Conservation (phyloP, 176 grass and related monocot species). For the Tillandsia leiboldiana region DNA sequence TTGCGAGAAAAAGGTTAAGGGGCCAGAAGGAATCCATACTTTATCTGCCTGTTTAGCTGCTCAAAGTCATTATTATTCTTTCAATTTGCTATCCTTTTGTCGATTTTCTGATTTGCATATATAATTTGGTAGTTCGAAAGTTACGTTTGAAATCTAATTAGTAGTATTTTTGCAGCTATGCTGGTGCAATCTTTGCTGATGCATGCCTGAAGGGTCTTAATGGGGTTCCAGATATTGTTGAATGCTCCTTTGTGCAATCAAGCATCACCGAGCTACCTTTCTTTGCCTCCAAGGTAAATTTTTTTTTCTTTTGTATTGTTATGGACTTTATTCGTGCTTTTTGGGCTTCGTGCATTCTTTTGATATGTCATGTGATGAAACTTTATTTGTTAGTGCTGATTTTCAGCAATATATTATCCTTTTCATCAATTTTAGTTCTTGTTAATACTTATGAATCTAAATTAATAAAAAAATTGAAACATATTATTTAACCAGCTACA, state of each 20-base stretch:
- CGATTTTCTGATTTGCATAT: too few species aligned
- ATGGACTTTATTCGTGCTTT: too few species aligned
- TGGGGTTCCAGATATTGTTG: constrained; percentile 70
- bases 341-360: too few species aligned
- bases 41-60: too few species aligned
- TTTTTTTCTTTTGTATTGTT: not conserved
- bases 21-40: too few species aligned
- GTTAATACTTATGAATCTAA: not conserved
- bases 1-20: too few species aligned
- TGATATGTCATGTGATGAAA: not conserved
- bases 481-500: too few species aligned
- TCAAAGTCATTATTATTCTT: too few species aligned
- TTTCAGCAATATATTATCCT: not conserved
- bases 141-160: too few species aligned
- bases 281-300: constrained; percentile 87
- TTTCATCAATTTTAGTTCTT: not conserved
- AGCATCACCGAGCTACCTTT: constrained; percentile 78
- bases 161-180: constrained; percentile 40
- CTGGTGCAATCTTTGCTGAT: constrained; percentile 94
- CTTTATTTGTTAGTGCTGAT: constrained; percentile 9
- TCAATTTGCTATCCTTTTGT: too few species aligned
- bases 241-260: constrained; percentile 95
- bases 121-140: too few species aligned
- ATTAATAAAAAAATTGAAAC: too few species aligned
- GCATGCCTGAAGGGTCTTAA: constrained; percentile 97